Evolutionary conservation across 2,329 filamentous ascomycete genomes (phyloP), one percentile per base, ranked within the genome.

Genomic region (Fusarium praegraminearum): DNA sequence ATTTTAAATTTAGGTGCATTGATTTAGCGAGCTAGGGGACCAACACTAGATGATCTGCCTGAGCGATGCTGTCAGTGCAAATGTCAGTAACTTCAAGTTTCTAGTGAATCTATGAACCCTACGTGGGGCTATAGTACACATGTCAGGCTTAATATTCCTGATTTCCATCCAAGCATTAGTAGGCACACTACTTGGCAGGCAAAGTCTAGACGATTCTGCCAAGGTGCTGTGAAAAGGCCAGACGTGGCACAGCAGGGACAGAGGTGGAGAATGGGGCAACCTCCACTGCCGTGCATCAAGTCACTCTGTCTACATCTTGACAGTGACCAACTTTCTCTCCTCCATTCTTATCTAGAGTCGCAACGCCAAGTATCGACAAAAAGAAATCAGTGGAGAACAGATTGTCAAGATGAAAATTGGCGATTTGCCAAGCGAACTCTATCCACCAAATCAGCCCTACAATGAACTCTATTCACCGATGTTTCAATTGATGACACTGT

Each of bases 401-500:
- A 40, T 56, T 50, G 22, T 55, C 32, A 30, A 49, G 41, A 49
- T 56, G 44, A 38, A 57, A 15, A 51, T 24, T 33, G 9, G 33
- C 26, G 24, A 36, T 49, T 56, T 36, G 53, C 53, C 53, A 56
- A 56, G 53, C 24, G n/a, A 56, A 20, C 5, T 28, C 26, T 56
- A 56, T 56, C 53, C 53, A 56, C 43, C 43, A 50, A 38, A 22
- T 38, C 53, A 56, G 53, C 53, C 53, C 53, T 50, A 56, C 5
- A 18, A n/a, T 13, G 13, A 38, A 56, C 32, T 50, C 12, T 30
- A 30, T 50, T 18, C 20, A 28, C 4, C 2, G 5, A 7, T 13
- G 7, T 16, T 13, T 18, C 20, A 7, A 51, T 16, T n/a, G 9
- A 26, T 36, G 22, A 11, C 2, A n/a, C 10, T 18, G 20, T 26